Base-by-base conservation (phyloP, 192 early-diverging fungal genomes). In the Chytriomyces sp. region DNA sequence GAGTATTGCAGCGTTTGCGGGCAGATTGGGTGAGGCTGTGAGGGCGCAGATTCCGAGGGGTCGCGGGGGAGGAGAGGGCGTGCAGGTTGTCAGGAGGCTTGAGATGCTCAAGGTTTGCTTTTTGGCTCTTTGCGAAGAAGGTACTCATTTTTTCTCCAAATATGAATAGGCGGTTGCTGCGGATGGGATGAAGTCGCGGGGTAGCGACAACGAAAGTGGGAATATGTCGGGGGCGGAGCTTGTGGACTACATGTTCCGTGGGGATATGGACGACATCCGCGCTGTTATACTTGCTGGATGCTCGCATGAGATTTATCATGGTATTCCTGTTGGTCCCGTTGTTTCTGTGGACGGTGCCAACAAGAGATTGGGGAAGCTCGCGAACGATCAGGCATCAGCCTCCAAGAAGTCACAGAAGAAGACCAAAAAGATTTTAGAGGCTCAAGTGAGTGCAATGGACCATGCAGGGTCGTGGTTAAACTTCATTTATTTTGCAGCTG, bases 261-360 rank as follows among this genome's bases (percentile, higher is more conserved):
- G 56, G n/a, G 19, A 17, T 14, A 17, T 26, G 30, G 33, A 61
- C 22, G 25, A 22, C 28, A 25, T 61, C 19, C 59, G 59, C 14
- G 34, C 59, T 12, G 59, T 61, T 37, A 34, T 61, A 5, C 33
- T 61, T 28, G 59, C 59, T 10, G 59, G 59, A 3, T 61, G 59
- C 25, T 61, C 59, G 59, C 59, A 36, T n/a, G 34, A 61, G 25
- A 61, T 61, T 36, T 61, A 61, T 61, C 59, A 61, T 25, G 59
- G 59, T 3, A 17, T 17, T 32, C 30, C 59, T 3, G n/a, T 61
- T 36, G 32, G 38, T 61, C 59, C 32, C 33, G 59, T 30, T 3
- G 14, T 17, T 32, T 14, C 59, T 3, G 25, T 22, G 33, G 59
- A 61, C 12, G 59, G 32, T 36, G 59, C 12, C 12, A 22, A 22